Percentiles rank a stretch among this genome's conserved stretches.
Conservation (phyloP, 257 asterid species). For the Lithospermum erythrorhizon region DNA sequence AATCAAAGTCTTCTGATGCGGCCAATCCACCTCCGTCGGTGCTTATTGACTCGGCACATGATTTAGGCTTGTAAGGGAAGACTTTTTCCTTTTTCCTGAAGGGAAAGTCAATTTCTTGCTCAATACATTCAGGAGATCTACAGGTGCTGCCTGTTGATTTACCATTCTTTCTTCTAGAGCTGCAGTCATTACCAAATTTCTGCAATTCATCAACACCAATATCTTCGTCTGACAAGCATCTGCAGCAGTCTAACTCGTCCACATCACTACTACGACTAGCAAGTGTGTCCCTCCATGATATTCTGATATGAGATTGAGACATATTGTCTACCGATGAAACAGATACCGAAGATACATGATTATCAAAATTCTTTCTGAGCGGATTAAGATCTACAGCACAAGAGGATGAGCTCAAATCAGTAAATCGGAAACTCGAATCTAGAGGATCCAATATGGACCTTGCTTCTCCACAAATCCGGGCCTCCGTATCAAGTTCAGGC, state of each 20-base stretch:
- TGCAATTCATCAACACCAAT: conserved; percentile 12
- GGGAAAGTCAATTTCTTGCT: conserved; percentile 33
- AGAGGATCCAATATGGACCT: conserved; percentile 26
- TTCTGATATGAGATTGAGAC: conserved; percentile 43
- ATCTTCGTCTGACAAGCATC: conserved; percentile 69
- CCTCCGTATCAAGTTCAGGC: conserved; percentile 21
- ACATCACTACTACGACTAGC: conserved; percentile 18
- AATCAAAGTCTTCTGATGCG: conserved; percentile 69
- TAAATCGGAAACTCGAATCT: conserved; percentile 17
- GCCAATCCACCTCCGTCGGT: conserved; percentile 56
- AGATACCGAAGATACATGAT: conserved; percentile 44
- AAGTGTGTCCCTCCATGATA: conserved; percentile 68
- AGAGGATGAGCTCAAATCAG: conserved; percentile 13
- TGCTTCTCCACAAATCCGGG: conserved; percentile 18
- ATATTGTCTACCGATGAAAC: conserved; percentile 35
- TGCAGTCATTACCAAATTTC: conserved; percentile 8
- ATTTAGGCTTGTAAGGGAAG: conserved; percentile 4
- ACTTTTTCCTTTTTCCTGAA: conserved; percentile 22
- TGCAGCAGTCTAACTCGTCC: conserved; percentile 59
- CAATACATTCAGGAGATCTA: conserved; percentile 34
- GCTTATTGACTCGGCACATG: conserved; percentile 64
- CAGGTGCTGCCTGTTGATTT: conserved; percentile 12
- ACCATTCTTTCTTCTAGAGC: conserved; percentile 13
- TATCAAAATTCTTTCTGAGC: conserved; percentile 13
- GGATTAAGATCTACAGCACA: conserved; percentile 3